Percentiles rank a stretch among this genome's conserved stretches.
phyloP scores from a whole-genome alignment of 208 protist species.

The Leishmania tropica region DNA sequence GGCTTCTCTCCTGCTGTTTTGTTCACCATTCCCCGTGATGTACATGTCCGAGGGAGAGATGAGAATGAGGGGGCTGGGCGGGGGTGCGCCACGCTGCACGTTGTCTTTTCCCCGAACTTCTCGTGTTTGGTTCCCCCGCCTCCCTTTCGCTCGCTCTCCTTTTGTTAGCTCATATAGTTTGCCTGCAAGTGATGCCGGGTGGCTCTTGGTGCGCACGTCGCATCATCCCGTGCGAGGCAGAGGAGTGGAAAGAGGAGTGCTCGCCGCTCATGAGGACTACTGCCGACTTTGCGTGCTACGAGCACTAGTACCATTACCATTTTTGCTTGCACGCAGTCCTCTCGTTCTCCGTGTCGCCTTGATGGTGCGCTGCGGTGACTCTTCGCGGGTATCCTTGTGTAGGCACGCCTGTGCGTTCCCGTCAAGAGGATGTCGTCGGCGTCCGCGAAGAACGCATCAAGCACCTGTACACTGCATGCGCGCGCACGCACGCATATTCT shows the following conservation, averaged over 20 bases:
- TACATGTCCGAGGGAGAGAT: not conserved
- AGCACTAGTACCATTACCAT: not conserved
- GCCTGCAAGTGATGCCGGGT: not conserved
- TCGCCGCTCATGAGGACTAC: not conserved
- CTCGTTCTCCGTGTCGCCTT: not conserved
- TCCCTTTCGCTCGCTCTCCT: not conserved
- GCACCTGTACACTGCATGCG: not conserved
- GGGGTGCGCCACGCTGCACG: too few relatives aligned
- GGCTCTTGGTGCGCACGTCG: not conserved
- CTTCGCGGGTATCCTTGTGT: not conserved
- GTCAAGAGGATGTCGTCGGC: not conserved
- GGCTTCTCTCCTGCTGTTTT: too few relatives aligned
- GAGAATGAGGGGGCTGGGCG: not conserved
- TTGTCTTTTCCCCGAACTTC: too few relatives aligned
- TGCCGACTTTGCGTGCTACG: not conserved
- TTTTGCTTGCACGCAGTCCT: not conserved
- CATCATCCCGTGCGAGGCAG: not conserved
- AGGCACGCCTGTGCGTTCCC: not conserved
- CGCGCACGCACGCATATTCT: not conserved
- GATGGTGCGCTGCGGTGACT: not conserved
- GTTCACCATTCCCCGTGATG: not conserved
- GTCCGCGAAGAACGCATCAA: not conserved
- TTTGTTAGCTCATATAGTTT: not conserved
- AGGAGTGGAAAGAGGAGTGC: not conserved
- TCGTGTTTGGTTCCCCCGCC: too few relatives aligned